Base-by-base conservation (phyloP, 768 basidiomycete genomes). In the Exidia glandulosa region DNA sequence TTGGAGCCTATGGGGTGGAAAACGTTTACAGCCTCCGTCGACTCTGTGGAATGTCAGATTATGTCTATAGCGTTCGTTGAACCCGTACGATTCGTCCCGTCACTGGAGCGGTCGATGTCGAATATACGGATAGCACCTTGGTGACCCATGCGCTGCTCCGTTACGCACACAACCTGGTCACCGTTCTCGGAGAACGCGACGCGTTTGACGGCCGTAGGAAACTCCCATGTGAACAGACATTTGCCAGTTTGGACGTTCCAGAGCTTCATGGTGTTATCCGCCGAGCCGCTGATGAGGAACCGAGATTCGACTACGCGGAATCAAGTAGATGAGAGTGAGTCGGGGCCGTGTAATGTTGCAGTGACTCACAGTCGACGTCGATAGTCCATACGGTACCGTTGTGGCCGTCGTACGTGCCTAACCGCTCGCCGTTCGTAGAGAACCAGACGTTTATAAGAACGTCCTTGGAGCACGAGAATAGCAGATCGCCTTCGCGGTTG, bases 311-410 rank as follows among this genome's bases (percentile, higher is more conserved):
- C 95, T 88, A 69, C 25, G 57, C 54, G 7, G 29, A 10, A 57
- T n/a, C 16, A 7, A 37, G 31, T n/a, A 57, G 60, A 50, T 19
- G 31, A 61, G 41, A 63, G 6, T 14, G 16, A 45, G 19, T 45
- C 41, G 6, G 9, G 2, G 41, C 6, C 16, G 79, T 91, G 65
- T 45, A 45, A 19, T 45, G 94, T 94, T 92, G 67, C 10, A 10
- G 23, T 23, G 23, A 77, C 90, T 74, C 74, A 96, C 94, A 85
- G 78, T 99, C 96, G 57, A 92, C 84, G 73, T 95, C 94, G 65
- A 94, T 83, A 57, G 94, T 94, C 96, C 96, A 98, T 31, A 99
- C 89, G 0, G 90, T 80, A 59, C 96, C 96, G 68, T 98, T 99
- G 73, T 96, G 86, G 41, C 94, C 96, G 52, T 90, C 85, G 69